These are phyloP conservation scores for Chrysoporthe cubensis DNA, from an alignment of 2,329 filamentous ascomycete species.

Conservation along the genomic window DNA sequence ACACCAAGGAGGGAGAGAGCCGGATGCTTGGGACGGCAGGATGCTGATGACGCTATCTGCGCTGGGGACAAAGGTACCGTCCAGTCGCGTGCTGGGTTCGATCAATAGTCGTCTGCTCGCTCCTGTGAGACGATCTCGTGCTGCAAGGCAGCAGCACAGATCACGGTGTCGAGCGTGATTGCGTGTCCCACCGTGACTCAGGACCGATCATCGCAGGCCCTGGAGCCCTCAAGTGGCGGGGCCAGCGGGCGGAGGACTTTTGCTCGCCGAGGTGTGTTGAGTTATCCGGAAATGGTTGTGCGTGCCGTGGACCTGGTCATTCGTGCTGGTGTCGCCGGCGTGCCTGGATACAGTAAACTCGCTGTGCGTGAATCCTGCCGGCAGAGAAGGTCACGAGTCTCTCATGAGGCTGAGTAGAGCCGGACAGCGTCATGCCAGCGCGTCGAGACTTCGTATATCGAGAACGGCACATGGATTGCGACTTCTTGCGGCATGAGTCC, in stretches of 20 bases:
- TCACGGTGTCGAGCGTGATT: background rate
- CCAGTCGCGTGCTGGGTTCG: background rate
- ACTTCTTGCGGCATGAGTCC: background rate
- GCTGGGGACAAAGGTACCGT: background rate
- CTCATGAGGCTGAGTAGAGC: background rate
- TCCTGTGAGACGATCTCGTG: background rate
- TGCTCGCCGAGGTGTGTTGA: background rate
- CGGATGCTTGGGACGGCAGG: background rate
- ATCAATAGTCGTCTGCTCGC: too few relatives aligned
- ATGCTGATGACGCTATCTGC: background rate
- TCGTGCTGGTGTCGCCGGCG: background rate
- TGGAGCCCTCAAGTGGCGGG: conserved; percentile 3
- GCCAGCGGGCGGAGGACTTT: background rate
- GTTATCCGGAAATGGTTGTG: background rate
- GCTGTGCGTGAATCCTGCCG: background rate
- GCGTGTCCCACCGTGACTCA: conserved; percentile 11
- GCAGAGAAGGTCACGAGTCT: background rate
- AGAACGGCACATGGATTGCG: background rate
- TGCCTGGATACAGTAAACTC: background rate
- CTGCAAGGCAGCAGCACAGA: conserved; percentile 13
- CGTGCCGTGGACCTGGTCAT: background rate
- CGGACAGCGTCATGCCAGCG: background rate
- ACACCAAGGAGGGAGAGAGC: background rate
- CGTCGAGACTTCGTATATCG: background rate
- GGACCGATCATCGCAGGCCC: background rate